Percentiles rank a stretch among this genome's conserved stretches.
phyloP scores from a whole-genome alignment of 2,329 filamentous ascomycete species.

The Zymoseptoria ardabiliae region DNA sequence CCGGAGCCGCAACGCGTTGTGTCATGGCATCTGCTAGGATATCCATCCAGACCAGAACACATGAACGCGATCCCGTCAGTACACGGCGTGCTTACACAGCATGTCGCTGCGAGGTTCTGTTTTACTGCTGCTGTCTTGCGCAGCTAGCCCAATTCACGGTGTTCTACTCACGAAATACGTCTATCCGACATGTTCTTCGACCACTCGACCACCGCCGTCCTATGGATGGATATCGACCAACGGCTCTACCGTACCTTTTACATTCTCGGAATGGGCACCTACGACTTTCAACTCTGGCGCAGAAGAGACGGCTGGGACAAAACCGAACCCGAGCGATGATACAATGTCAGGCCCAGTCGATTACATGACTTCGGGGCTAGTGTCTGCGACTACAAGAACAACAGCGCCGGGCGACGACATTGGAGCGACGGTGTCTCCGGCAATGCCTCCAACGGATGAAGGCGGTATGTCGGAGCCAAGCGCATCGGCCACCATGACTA shows the following conservation, averaged over 20 bases:
- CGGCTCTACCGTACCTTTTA: constrained; percentile 2
- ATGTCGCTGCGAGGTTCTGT: neutral
- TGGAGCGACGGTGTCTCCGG: neutral
- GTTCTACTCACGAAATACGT: constrained; percentile 4
- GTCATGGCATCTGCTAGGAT: neutral
- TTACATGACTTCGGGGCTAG: neutral
- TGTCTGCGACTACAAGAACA: neutral
- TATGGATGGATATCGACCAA: constrained; percentile 3
- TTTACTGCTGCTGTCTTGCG: neutral
- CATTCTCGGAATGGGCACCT: neutral
- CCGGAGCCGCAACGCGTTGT: neutral
- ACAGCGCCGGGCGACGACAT: neutral
- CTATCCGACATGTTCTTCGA: constrained; percentile 1
- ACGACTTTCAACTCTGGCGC: neutral
- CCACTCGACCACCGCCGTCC: neutral
- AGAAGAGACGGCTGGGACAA: neutral
- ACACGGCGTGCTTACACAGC: neutral
- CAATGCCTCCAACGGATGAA: too few species aligned
- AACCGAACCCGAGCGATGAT: neutral
- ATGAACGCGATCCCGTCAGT: neutral
- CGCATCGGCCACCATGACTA: too few species aligned
- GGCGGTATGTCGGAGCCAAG: too few species aligned
- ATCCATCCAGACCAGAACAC: neutral
- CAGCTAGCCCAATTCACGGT: neutral
- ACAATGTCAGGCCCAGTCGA: neutral